These are phyloP conservation scores for Prunus fruticosa DNA, from an alignment of 306 rosid genomes.

Conservation along the genomic window DNA sequence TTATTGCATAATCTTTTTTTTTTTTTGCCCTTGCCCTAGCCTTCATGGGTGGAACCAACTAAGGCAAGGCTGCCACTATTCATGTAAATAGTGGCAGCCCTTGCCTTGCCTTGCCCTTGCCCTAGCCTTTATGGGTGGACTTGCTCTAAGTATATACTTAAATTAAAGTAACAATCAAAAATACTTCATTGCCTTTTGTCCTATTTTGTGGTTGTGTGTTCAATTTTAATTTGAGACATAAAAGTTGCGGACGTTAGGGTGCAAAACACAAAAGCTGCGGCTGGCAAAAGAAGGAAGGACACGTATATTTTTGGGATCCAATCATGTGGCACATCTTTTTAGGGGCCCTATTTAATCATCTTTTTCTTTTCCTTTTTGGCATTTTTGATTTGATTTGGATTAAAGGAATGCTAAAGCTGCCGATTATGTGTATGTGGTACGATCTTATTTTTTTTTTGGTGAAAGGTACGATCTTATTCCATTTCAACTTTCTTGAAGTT, in stretches of 20 bases:
- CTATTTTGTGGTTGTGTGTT: not conserved
- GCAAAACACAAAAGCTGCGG: conserved; percentile 24
- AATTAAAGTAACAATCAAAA: too few species aligned
- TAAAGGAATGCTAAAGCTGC: conserved; percentile 23
- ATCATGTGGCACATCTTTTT: conserved; percentile 47
- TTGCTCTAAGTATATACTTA: too few species aligned
- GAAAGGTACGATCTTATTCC: not conserved
- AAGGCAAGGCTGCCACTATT: too few species aligned
- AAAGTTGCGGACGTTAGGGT: not conserved
- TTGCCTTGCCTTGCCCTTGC: too few species aligned
- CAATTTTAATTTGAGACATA: not conserved
- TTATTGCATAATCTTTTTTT: too few species aligned
- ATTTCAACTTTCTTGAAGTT: not conserved
- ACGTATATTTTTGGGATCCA: conserved; percentile 40
- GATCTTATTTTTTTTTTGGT: too few species aligned
- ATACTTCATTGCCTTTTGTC: too few species aligned
- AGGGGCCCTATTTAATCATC: conserved; percentile 35
- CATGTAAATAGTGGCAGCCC: too few species aligned
- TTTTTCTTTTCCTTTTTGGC: conserved; percentile 37
- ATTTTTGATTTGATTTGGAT: conserved; percentile 19
- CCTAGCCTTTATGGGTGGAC: too few species aligned
- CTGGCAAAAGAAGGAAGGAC: conserved; percentile 14
- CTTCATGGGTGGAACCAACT: too few species aligned
- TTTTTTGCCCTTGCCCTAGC: too few species aligned
- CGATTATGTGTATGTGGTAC: not conserved